Evolutionary conservation across 75 land plant genomes (phyloP).

Genomic region (Picea sitchensis): DNA sequence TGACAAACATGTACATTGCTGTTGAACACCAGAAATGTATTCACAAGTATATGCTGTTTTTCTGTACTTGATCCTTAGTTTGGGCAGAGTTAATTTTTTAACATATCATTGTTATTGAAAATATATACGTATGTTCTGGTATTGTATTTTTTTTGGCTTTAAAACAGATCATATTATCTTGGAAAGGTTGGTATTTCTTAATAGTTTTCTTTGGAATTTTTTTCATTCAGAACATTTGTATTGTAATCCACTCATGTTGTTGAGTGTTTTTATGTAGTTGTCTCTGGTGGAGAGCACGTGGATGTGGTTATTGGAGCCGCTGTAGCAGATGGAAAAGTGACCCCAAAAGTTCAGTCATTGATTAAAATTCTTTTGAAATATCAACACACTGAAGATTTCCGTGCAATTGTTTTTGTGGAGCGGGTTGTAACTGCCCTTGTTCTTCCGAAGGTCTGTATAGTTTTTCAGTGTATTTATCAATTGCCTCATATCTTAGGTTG

Average conservation of each 20-base stretch:
- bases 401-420: conserved; percentile 96
- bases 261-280: conserved; percentile 28
- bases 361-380: conserved; percentile 82
- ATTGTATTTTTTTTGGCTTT: too few species aligned
- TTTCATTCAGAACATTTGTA: conserved; percentile 4
- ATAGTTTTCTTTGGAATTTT: neutral
- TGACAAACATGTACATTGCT: too few species aligned
- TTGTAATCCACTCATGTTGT: neutral
- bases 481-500: neutral
- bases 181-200: too few species aligned
- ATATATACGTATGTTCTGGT: neutral
- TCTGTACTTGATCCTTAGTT: too few species aligned
- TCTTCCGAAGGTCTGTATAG: conserved; percentile 72
- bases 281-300: conserved; percentile 94
- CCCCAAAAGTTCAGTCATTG: conserved; percentile 94
- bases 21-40: too few species aligned
- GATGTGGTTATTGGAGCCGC: conserved; percentile 94
- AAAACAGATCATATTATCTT: too few species aligned
- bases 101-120: neutral
- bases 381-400: conserved; percentile 89
- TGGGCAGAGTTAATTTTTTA: too few species aligned
- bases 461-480: neutral
- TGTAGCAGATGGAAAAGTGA: conserved; percentile 97
- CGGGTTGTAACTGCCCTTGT: conserved; percentile 87
- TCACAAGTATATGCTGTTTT: too few species aligned